A percentile compares a stretch with the other conserved stretches of the same genome.
phyloP scores from a whole-genome alignment of 2,329 filamentous ascomycete species.

The Cyclaneusma minus region DNA sequence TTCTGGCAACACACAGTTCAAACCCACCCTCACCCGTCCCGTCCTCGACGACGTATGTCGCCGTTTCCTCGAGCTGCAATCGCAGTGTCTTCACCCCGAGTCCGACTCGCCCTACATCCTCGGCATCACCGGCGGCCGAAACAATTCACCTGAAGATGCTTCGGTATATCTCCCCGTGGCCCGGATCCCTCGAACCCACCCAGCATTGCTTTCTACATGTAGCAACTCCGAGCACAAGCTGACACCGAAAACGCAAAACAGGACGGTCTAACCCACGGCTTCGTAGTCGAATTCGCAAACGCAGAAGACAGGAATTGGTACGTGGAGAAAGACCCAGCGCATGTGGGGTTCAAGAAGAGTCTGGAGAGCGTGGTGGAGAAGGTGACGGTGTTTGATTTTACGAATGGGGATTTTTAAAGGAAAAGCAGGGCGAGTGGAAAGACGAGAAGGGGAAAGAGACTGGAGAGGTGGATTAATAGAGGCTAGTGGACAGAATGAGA shows the following conservation, averaged over 20 bases:
- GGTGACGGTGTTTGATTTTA: constrained; percentile 45
- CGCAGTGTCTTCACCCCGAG: constrained; percentile 42
- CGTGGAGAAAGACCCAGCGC: constrained; percentile 45
- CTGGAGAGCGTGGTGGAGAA: constrained; percentile 32
- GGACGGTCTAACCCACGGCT: constrained; percentile 53
- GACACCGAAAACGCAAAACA: too few relatives aligned
- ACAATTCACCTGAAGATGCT: constrained; percentile 45
- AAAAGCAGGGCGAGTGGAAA: too few relatives aligned
- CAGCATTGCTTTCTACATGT: too few relatives aligned
- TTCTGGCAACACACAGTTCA: too few relatives aligned
- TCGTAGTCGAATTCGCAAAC: constrained; percentile 50
- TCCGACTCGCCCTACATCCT: constrained; percentile 45
- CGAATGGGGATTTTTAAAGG: constrained; percentile 29
- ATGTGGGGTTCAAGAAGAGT: constrained; percentile 41
- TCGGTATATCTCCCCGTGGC: too few relatives aligned
- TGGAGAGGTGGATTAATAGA: too few relatives aligned
- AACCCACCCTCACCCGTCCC: too few relatives aligned
- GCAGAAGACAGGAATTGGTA: constrained; percentile 55
- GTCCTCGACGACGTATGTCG: too few relatives aligned
- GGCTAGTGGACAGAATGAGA: too few relatives aligned
- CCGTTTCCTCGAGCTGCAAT: constrained; percentile 38
- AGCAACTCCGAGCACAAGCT: too few relatives aligned
- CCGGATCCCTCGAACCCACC: too few relatives aligned
- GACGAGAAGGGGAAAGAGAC: too few relatives aligned
- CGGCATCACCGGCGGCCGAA: constrained; percentile 38